Base-by-base conservation (phyloP, 225 moss, liverwort and hornwort species). In the Marchantia paleacea region DNA sequence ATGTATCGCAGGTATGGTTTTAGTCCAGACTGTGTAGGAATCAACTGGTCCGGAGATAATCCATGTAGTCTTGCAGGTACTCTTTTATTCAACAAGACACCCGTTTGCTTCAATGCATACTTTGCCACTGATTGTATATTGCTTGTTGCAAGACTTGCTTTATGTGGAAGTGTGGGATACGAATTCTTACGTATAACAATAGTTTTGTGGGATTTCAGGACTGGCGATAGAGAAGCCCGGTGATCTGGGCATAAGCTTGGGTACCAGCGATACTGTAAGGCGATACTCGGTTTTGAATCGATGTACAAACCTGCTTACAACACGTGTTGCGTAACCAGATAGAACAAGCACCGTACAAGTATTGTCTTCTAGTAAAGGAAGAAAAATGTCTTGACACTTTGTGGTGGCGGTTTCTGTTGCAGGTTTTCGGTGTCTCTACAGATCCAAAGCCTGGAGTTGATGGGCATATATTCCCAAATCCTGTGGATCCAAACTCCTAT, bases 11-110 rank as follows among this genome's bases (percentile, higher is more conserved):
- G 96, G 78, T 97, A 88, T 78, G 81, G 84, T 73, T 99, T 99
- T 81, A 90, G 87, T 47, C 80, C 89, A 31, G 80, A 83, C 2
- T 89, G 92, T 85, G 69, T 86, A 69, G 94, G 90, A 49, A 78
- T 99, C 55, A 90, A 95, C 62, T 99, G 95, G 95, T 94, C 94
- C 70, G 99, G 99, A 74, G 99, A 99, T 78, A 99, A 99, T 85
- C 99, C 94, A 6, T 92, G 92, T 88, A 95, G 94, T 87, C 76
- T 99, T 78, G 99, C 99, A 85, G 96, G 96, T 94, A 79, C 64
- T n/a, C 60, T 48, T n/a, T 63, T 66, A 24, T 12, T 28, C 25
- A 49, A 7, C 4, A 15, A 65, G 18, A 28, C 55, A 55, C 15
- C 28, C 52, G 12, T 12, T 18, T 75, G 9, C 51, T 51, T 72